phyloP scores from a whole-genome alignment of 2,329 filamentous ascomycete species.

The Capronia americana region DNA sequence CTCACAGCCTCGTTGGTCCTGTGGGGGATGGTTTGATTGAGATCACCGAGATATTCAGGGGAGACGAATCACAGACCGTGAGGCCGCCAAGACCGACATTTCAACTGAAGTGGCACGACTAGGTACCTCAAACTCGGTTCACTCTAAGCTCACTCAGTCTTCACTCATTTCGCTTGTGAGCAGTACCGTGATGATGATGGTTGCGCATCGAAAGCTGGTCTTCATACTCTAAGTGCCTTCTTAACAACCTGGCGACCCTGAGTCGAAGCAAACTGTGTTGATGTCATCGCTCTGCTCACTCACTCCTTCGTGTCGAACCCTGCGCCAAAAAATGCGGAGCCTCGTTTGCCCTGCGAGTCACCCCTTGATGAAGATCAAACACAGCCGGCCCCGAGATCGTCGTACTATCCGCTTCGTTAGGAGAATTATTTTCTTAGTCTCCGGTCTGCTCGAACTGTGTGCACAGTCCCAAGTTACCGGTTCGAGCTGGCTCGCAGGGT shows the following conservation, averaged over 20 bases:
- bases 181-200: not conserved
- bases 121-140: not conserved
- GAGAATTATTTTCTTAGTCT: not conserved
- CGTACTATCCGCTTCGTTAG: not conserved
- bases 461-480: too few relatives aligned
- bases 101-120: too few relatives aligned
- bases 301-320: not conserved
- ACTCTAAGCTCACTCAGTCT: not conserved
- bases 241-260: not conserved
- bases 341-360: not conserved
- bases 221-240: not conserved
- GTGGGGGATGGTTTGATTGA: not conserved
- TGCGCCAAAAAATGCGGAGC: conserved; percentile 1
- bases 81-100: not conserved
- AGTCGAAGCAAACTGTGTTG: not conserved
- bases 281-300: not conserved
- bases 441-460: not conserved
- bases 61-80: not conserved
- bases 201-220: not conserved
- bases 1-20: not conserved
- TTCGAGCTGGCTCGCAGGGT: not conserved
- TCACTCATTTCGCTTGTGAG: not conserved
- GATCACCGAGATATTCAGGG: not conserved
- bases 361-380: conserved; percentile 8
- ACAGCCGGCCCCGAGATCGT: not conserved